Conservation (phyloP, 768 basidiomycete species). For the Pleurotus pulmonarius region DNA sequence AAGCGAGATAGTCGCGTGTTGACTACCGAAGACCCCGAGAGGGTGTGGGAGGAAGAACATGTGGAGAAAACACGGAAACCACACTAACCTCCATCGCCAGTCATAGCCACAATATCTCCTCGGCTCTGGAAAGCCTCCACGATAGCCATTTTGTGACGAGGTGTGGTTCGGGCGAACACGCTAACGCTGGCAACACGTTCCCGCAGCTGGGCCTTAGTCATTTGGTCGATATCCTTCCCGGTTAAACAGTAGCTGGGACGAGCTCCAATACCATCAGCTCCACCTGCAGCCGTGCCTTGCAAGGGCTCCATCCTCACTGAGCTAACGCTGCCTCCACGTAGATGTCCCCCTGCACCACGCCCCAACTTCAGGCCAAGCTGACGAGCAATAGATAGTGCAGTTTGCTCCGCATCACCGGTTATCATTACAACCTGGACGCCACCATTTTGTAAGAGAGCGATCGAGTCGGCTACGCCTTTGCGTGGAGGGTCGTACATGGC, state of each 20-base stretch:
- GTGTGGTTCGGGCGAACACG: conserved; percentile 94
- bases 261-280: conserved; percentile 17
- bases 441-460: conserved; percentile 73
- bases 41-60: background rate
- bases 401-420: conserved; percentile 91
- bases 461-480: conserved; percentile 89
- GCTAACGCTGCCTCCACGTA: conserved; percentile 21
- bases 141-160: conserved; percentile 97
- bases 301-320: background rate
- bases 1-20: background rate
- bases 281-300: conserved; percentile 33
- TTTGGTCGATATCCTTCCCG: conserved; percentile 79
- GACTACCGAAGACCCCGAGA: background rate
- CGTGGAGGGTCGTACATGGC: conserved; percentile 96
- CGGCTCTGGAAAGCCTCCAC: conserved; percentile 89
- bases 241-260: conserved; percentile 56
- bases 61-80: background rate
- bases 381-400: conserved; percentile 84
- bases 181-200: conserved; percentile 79
- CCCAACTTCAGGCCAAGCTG: conserved; percentile 80
- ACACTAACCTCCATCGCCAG: conserved; percentile 85
- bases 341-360: conserved; percentile 43
- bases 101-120: conserved; percentile 94
- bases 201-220: conserved; percentile 76
- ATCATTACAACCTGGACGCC: conserved; percentile 99